Percentiles rank a stretch among this genome's conserved stretches.
Evolutionary conservation across 495 filamentous ascomycete species (phyloP).

Genomic region (Penicillium alfredii): DNA sequence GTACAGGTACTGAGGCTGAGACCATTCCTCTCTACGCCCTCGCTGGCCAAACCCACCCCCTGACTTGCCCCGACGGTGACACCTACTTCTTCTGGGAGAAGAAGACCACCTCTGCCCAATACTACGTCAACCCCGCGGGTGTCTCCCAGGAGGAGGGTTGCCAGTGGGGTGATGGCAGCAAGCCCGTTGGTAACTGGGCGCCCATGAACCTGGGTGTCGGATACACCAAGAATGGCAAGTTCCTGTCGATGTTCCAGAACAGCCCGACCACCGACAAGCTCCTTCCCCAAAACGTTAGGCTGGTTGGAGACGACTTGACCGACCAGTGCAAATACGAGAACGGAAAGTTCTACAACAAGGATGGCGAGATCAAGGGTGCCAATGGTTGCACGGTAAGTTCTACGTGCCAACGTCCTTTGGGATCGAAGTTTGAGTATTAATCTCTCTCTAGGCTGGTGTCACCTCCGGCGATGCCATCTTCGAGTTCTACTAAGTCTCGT

Average conservation of each 20-base stretch:
- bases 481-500: constrained; percentile 34
- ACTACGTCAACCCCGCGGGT: constrained; percentile 88
- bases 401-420: no score
- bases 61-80: constrained; percentile 67
- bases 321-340: constrained; percentile 66
- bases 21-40: constrained; percentile 63
- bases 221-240: constrained; percentile 58
- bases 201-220: constrained; percentile 86
- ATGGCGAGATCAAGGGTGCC: constrained; percentile 32
- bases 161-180: constrained; percentile 63
- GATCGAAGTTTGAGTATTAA: no score
- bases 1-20: constrained; percentile 75
- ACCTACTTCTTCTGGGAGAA: constrained; percentile 74
- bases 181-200: constrained; percentile 75
- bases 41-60: constrained; percentile 47
- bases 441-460: constrained; percentile 33
- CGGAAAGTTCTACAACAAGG: constrained; percentile 47
- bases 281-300: constrained; percentile 69
- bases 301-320: constrained; percentile 57
- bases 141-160: constrained; percentile 64
- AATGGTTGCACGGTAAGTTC: constrained; percentile 65
- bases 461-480: constrained; percentile 43
- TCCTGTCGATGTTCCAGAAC: constrained; percentile 75
- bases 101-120: constrained; percentile 78
- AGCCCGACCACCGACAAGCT: constrained; percentile 53